Base-by-base conservation (phyloP, 164 flowering plant genomes). In the Chimonanthus salicifolius region DNA sequence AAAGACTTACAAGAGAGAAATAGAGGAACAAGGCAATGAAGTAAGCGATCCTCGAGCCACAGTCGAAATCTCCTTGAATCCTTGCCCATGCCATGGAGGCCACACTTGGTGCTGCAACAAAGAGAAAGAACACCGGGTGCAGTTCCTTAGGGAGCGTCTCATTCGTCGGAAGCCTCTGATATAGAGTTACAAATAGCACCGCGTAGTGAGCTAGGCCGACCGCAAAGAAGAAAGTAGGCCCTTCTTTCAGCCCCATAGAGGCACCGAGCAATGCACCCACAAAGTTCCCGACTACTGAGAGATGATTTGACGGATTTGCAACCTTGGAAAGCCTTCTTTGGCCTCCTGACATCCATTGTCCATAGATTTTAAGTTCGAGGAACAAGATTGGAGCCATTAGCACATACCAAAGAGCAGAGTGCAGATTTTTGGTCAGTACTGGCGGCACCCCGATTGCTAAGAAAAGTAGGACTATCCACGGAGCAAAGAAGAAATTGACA, bases 331-430 rank as follows among this genome's bases (percentile, higher is more conserved):
- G 95, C 77, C 90, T 79, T 68, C 97, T 68, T 62, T 87, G 90
- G 16, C 97, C 92, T 44, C 94, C 92, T 3, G 95, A 90, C 94
- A 92, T 90, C 99, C 99, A 94, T 74, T 94, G 99, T 10, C 99
- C 99, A 67, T 94, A 94, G 67, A 94, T 85, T 78, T 91, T 94
- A 15, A 94, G 87, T 83, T 92, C 95, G 3, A 90, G 87, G 69
- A 77, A 80, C 49, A 92, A 74, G 44, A 92, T 78, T 4, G 99
- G 97, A 2, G 85, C 65, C 95, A 91, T 91, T 44, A 94, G 87
- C 69, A 87, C 46, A 72, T 91, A 94, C 98, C 98, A 94, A 3
- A 91, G 78, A 45, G 85, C 63, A 0, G 62, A 49, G 47, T 76
- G 91, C 8, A 88, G 76, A 48, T 68, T 51, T n/a, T 75, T 50